Percentiles rank a stretch among this genome's conserved stretches.
Conservation (phyloP, 176 grass and related monocot genomes). For the Saccharum officinarum region DNA sequence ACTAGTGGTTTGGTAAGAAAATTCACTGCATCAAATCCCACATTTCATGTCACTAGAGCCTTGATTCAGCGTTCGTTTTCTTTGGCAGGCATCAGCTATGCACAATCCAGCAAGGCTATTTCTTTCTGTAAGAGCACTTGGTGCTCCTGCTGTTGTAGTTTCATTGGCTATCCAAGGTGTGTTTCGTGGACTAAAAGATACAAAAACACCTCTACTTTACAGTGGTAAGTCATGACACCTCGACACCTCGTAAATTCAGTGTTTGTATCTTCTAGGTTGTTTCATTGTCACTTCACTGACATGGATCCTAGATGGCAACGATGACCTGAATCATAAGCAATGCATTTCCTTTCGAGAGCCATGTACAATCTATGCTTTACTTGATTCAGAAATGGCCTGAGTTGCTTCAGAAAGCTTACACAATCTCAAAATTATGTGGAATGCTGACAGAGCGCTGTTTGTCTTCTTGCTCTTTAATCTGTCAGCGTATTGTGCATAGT, state of each 20-base stretch:
- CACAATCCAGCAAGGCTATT: slow-evolving; percentile 21
- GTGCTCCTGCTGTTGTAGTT: slow-evolving; percentile 24
- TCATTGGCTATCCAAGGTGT: slow-evolving; percentile 24
- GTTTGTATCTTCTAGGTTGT: slow-evolving; percentile 1
- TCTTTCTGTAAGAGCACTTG: slow-evolving; percentile 19
- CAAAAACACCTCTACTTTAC: slow-evolving; percentile 27
- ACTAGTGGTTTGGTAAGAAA: background rate
- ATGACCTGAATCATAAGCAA: background rate
- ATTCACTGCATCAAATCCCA: background rate
- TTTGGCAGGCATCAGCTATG: slow-evolving; percentile 9
- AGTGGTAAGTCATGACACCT: background rate
- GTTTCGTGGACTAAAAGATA: slow-evolving; percentile 20
- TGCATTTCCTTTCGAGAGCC: background rate
- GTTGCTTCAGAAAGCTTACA: background rate
- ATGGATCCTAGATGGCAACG: background rate
- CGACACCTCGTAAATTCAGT: background rate
- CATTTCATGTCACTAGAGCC: background rate
- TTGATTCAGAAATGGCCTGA: background rate
- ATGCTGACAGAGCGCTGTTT: background rate
- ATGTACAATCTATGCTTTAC: background rate
- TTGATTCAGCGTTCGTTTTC: background rate
- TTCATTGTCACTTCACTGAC: background rate
- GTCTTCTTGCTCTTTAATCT: background rate
- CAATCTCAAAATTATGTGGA: background rate
- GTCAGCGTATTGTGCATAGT: background rate